These are phyloP conservation scores for Ambrosia trifida DNA, from an alignment of 129 eudicot genomes.

Conservation along the genomic window DNA sequence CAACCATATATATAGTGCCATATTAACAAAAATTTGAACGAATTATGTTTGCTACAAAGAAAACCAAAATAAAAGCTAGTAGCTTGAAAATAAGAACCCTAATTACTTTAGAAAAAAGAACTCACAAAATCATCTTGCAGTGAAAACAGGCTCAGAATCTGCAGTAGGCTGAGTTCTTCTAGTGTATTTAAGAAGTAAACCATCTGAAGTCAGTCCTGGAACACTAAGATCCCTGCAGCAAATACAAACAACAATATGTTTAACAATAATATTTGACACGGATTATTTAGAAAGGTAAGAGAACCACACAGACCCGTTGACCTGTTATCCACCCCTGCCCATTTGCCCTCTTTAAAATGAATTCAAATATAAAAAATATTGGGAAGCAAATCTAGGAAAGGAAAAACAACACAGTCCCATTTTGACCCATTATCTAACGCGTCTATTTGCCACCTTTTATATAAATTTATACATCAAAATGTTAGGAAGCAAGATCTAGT, in stretches of 20 bases:
- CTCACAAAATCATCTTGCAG: conserved; percentile 57
- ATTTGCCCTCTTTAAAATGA: neutral
- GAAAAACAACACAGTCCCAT: neutral
- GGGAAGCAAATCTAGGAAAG: neutral
- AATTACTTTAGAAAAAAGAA: neutral
- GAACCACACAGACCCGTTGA: neutral
- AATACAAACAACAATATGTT: conserved; percentile 1
- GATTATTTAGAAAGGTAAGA: neutral
- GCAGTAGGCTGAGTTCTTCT: conserved; percentile 83
- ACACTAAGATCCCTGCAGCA: conserved; percentile 81
- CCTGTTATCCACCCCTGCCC: neutral
- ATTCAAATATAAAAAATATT: neutral
- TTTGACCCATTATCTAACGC: conserved; percentile 1
- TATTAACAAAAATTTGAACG: conserved; percentile 22
- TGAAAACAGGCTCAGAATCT: conserved; percentile 77
- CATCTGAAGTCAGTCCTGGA: conserved; percentile 96
- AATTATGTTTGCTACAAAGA: conserved; percentile 7
- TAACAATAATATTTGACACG: neutral
- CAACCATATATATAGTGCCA: neutral
- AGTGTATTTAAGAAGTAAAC: conserved; percentile 87
- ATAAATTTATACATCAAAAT: neutral
- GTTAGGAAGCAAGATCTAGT: neutral
- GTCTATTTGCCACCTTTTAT: neutral
- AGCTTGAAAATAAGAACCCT: conserved; percentile 8
- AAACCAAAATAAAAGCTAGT: neutral